These are phyloP conservation scores for Yarrowia phangngaensis DNA, from an alignment of 805 yeast genomes.

Conservation along the genomic window DNA sequence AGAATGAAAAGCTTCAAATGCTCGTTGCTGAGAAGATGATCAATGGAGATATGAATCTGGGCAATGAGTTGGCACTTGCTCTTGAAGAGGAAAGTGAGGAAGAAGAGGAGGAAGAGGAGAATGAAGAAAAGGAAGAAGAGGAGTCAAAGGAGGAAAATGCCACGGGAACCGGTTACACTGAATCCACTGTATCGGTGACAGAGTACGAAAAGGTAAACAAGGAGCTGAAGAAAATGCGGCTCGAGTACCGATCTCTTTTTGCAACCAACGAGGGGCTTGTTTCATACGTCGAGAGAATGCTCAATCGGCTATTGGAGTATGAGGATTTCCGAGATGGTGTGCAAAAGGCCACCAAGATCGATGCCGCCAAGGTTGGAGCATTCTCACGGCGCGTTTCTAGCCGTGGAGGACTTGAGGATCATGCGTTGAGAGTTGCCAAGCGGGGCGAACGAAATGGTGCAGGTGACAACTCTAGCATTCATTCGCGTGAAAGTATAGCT, in stretches of 20 bases:
- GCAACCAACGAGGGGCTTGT: slow-evolving; percentile 39
- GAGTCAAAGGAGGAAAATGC: background rate
- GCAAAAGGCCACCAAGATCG: slow-evolving; percentile 22
- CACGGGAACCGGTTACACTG: slow-evolving; percentile 5
- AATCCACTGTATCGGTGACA: background rate
- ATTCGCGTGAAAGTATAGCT: slow-evolving; percentile 9
- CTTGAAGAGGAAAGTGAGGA: slow-evolving; percentile 27
- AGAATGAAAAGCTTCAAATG: slow-evolving; percentile 39
- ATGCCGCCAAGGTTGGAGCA: slow-evolving; percentile 7
- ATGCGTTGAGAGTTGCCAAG: slow-evolving; percentile 17
- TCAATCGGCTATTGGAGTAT: slow-evolving; percentile 38
- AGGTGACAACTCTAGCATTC: slow-evolving; percentile 7
- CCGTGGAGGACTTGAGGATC: slow-evolving; percentile 25
- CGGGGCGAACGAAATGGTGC: slow-evolving; percentile 16
- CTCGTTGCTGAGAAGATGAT: slow-evolving; percentile 39
- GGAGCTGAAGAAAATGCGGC: slow-evolving; percentile 32
- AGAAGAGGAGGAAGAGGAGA: slow-evolving; percentile 26
- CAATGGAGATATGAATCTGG: slow-evolving; percentile 32
- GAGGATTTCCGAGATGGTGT: slow-evolving; percentile 33
- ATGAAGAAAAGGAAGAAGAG: slow-evolving; percentile 20
- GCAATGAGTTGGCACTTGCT: slow-evolving; percentile 31
- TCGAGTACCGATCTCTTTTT: slow-evolving; percentile 35
- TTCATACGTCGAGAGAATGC: slow-evolving; percentile 38
- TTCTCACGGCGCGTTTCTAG: slow-evolving; percentile 23
- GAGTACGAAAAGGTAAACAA: slow-evolving; percentile 16